Conservation (phyloP, 164 flowering plant species). For the Chimonanthus salicifolius region DNA sequence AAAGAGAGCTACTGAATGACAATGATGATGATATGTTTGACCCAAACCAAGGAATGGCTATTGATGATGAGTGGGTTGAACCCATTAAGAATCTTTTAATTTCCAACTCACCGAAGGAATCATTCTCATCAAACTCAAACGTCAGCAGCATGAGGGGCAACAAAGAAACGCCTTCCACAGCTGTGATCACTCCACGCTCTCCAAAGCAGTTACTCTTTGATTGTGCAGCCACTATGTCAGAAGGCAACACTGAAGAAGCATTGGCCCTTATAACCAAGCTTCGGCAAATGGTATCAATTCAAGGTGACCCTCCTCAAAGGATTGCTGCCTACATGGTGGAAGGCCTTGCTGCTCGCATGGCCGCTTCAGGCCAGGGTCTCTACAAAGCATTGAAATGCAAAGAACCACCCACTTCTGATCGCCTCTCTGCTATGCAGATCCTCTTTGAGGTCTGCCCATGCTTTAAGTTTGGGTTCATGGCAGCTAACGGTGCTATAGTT, state of each 20-base stretch:
- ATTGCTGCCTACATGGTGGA: constrained; percentile 98
- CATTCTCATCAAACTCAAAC: constrained; percentile 61
- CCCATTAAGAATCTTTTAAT: constrained; percentile 26
- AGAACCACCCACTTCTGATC: constrained; percentile 74
- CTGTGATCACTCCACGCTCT: constrained; percentile 19
- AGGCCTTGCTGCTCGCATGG: constrained; percentile 92
- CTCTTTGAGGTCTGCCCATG: constrained; percentile 96
- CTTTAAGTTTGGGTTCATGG: constrained; percentile 88
- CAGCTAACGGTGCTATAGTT: constrained; percentile 82
- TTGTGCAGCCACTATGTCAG: constrained; percentile 71
- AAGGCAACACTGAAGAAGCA: constrained; percentile 63
- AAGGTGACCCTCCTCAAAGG: constrained; percentile 87
- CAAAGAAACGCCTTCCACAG: constrained; percentile 31
- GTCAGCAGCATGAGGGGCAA: constrained; percentile 56
- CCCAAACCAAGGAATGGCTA: constrained; percentile 42
- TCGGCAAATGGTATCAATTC: constrained; percentile 74
- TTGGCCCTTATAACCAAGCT: constrained; percentile 52
- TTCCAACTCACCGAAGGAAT: constrained; percentile 70
- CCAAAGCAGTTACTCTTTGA: constrained; percentile 68
- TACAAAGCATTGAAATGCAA: constrained; percentile 89
- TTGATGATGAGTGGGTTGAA: constrained; percentile 62
- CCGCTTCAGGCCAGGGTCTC: constrained; percentile 67
- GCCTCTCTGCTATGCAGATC: constrained; percentile 96
- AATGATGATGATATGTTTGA: constrained; percentile 33
- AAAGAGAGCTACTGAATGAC: constrained; percentile 62